Base-by-base conservation (phyloP, 2,329 filamentous ascomycete species). In the Fusarium siculi region DNA sequence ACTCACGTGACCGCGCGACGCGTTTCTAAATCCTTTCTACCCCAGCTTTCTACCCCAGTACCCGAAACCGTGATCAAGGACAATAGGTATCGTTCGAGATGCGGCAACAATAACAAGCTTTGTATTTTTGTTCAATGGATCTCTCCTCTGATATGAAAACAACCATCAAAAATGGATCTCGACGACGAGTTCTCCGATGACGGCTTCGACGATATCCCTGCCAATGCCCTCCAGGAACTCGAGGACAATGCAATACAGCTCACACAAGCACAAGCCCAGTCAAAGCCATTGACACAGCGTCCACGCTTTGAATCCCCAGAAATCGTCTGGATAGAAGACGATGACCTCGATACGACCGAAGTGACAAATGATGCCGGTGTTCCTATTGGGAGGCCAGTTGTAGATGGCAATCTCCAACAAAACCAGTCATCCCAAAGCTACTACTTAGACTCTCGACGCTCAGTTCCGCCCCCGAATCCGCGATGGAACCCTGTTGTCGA, bases 131-230 rank as follows among this genome's bases (percentile, higher is more conserved):
- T 68, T 76, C 76, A 53, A 78, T 78, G 76, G 76, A 74, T 74
- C 32, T 73, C 40, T 18, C 47, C 37, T 50, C 23, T 55, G 40
- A 23, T 46, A 49, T 21, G 14, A 40, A 30, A 55, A 49, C 16
- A 52, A 57, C 70, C 76, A 70, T 71, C 62, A 71, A 72, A 58
- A 64, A 84, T 84, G 82, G 81, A 83, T 65, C 64, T 82, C 82
- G 89, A 91, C 82, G 87, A 89, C 82, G 87, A 89, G 69, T 92
- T 90, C 78, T 89, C 86, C 66, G 90, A 92, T 78, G 90, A 91
- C 78, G 89, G 86, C 68, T 85, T 93, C 74, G 89, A 92, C 79
- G 85, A 87, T 44, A 82, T 92, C 46, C 88, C 90, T 72, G 84
- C 87, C 70, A 86, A 87, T 70, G 84, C 84, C 52, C 82, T 92